A percentile compares a stretch with the other conserved stretches of the same genome.
Evolutionary conservation across 352 stramenopile genomes (phyloP).

Genomic region (Phytophthora pisi): DNA sequence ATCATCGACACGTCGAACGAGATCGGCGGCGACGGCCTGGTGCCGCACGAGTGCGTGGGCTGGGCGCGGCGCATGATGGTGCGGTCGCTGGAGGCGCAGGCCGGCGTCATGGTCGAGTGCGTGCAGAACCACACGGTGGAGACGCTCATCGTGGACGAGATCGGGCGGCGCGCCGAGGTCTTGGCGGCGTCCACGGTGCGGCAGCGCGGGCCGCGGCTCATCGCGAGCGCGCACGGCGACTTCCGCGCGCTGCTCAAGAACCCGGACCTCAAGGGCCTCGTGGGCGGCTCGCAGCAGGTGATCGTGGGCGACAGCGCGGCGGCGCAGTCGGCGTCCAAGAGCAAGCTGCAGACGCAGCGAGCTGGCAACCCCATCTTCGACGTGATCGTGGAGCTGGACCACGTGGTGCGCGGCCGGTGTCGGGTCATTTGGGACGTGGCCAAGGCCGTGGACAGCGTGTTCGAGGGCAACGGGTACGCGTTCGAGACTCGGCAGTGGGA

Average conservation of each 20-base stretch:
- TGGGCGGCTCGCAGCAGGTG: slow-evolving; percentile 78
- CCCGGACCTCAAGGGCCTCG: slow-evolving; percentile 69
- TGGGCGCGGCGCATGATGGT: slow-evolving; percentile 86
- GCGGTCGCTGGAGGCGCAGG: slow-evolving; percentile 63
- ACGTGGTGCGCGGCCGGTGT: slow-evolving; percentile 57
- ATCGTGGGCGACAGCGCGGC: slow-evolving; percentile 61
- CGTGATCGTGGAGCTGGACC: slow-evolving; percentile 83
- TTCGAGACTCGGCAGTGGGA: slow-evolving; percentile 49
- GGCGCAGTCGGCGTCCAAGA: slow-evolving; percentile 35
- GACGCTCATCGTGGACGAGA: slow-evolving; percentile 91
- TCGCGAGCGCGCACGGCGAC: slow-evolving; percentile 87
- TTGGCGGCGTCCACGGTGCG: slow-evolving; percentile 67
- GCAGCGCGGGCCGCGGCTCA: slow-evolving; percentile 79
- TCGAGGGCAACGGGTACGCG: slow-evolving; percentile 44
- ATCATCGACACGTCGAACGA: slow-evolving; percentile 93
- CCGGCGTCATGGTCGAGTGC: slow-evolving; percentile 87
- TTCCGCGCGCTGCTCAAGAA: slow-evolving; percentile 88
- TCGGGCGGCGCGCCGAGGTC: slow-evolving; percentile 82
- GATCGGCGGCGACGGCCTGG: slow-evolving; percentile 86
- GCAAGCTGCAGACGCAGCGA: slow-evolving; percentile 54
- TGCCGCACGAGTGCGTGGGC: slow-evolving; percentile 79
- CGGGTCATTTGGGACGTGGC: slow-evolving; percentile 70
- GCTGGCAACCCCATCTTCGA: slow-evolving; percentile 77
- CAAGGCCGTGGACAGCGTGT: slow-evolving; percentile 72
- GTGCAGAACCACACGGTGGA: slow-evolving; percentile 91